phyloP scores from a whole-genome alignment of 2,329 filamentous ascomycete species.

The Neopestalotiopsis sp. region DNA sequence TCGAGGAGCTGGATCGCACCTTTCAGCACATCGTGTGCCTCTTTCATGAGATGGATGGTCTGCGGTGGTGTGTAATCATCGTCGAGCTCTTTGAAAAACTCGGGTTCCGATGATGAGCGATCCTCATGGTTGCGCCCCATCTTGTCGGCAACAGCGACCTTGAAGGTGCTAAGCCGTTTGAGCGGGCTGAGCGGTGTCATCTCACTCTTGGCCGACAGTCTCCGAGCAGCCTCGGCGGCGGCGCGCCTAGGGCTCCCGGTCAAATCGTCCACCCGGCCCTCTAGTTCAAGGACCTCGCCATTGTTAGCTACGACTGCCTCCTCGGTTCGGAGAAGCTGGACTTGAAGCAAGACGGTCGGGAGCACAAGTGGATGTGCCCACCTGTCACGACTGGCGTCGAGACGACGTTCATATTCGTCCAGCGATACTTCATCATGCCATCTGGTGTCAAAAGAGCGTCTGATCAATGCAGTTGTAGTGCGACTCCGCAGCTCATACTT shows the following conservation, averaged over 20 bases:
- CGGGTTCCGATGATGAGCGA: background rate
- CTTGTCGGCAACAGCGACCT: slow-evolving; percentile 32
- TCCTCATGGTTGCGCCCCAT: slow-evolving; percentile 22
- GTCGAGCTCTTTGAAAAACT: slow-evolving; percentile 19
- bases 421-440: slow-evolving; percentile 48
- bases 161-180: slow-evolving; percentile 33
- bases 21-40: slow-evolving; percentile 51
- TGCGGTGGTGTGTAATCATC: slow-evolving; percentile 45
- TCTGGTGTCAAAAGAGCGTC: slow-evolving; percentile 49
- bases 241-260: slow-evolving; percentile 40
- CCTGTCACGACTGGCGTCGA: slow-evolving; percentile 49
- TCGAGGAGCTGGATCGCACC: slow-evolving; percentile 51
- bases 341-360: slow-evolving; percentile 51
- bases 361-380: slow-evolving; percentile 53
- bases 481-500: slow-evolving; percentile 46
- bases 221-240: slow-evolving; percentile 30
- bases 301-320: slow-evolving; percentile 51
- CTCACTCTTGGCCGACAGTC: slow-evolving; percentile 24
- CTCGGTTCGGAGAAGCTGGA: slow-evolving; percentile 51
- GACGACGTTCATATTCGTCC: slow-evolving; percentile 51
- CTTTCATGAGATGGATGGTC: slow-evolving; percentile 53
- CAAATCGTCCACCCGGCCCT: slow-evolving; percentile 49
- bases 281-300: slow-evolving; percentile 46
- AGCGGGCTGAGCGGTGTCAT: slow-evolving; percentile 29
- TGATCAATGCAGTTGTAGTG: slow-evolving; percentile 46